Percentiles rank a stretch among this genome's conserved stretches.
Evolutionary conservation across 1,284 basidiomycete species (phyloP).

Genomic region (Laetiporus sulphureus): DNA sequence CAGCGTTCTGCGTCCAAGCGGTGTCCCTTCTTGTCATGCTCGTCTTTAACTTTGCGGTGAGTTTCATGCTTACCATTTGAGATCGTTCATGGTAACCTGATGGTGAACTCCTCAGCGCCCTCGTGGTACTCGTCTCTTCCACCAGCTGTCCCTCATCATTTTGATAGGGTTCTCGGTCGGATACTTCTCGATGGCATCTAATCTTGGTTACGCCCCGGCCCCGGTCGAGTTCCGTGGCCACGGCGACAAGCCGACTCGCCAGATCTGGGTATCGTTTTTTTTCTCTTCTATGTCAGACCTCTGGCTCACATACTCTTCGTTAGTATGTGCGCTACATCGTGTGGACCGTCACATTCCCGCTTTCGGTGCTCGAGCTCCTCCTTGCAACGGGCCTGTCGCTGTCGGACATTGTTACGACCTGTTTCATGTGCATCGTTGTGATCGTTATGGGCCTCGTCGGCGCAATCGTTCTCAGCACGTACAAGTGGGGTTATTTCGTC

Average conservation of each 20-base stretch:
- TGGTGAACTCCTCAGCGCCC: constrained; percentile 30
- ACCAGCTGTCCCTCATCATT: constrained; percentile 41
- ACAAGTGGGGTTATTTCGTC: constrained; percentile 48
- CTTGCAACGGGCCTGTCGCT: constrained; percentile 46
- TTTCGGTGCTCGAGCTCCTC: constrained; percentile 42
- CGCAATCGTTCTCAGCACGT: constrained; percentile 39
- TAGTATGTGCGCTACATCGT: constrained; percentile 50
- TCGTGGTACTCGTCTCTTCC: constrained; percentile 37
- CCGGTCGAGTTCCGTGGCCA: constrained; percentile 35
- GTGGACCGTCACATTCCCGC: constrained; percentile 53
- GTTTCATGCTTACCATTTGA: constrained; percentile 8
- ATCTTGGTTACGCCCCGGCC: constrained; percentile 47
- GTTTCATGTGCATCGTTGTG: constrained; percentile 48
- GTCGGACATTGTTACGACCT: constrained; percentile 44
- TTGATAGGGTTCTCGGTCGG: constrained; percentile 38
- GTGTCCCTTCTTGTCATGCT: constrained; percentile 32
- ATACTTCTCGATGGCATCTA: constrained; percentile 53
- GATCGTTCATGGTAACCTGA: neutral
- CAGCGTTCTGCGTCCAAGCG: constrained; percentile 45
- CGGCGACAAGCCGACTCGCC: constrained; percentile 30
- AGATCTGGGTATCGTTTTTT: constrained; percentile 44
- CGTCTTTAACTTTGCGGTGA: constrained; percentile 32
- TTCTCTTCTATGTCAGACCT: neutral
- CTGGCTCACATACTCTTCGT: neutral
- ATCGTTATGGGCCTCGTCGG: constrained; percentile 51